These are phyloP conservation scores for Pythium brassicae DNA, from an alignment of 352 stramenopile genomes.

Conservation along the genomic window DNA sequence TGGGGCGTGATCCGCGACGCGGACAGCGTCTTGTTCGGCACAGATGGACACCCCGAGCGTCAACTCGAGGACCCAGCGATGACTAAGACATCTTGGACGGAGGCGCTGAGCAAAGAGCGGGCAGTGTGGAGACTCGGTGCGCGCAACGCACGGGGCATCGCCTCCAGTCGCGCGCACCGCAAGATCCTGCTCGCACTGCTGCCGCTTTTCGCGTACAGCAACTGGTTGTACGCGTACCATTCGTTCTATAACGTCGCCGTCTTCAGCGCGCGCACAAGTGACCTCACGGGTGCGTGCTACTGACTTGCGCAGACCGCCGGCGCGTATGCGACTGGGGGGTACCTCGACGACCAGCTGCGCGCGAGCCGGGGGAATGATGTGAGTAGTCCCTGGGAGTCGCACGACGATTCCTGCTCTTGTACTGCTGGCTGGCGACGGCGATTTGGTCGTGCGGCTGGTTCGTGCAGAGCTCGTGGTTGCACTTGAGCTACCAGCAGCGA, in stretches of 20 bases:
- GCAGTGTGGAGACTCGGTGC: neutral
- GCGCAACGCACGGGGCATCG: neutral
- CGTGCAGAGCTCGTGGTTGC: slow-evolving; percentile 16
- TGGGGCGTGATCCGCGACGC: slow-evolving; percentile 32
- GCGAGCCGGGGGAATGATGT: neutral
- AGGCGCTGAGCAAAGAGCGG: neutral
- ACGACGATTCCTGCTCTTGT: slow-evolving; percentile 4
- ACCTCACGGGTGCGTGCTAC: slow-evolving; percentile 33
- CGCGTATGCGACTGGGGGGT: slow-evolving; percentile 21
- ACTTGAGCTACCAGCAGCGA: slow-evolving; percentile 16
- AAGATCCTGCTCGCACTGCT: slow-evolving; percentile 24
- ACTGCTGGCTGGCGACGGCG: slow-evolving; percentile 20
- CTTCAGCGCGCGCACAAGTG: slow-evolving; percentile 39
- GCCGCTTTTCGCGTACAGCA: slow-evolving; percentile 53
- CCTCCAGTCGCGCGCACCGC: neutral
- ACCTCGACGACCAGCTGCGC: slow-evolving; percentile 19
- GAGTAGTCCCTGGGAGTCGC: neutral
- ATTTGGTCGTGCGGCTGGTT: slow-evolving; percentile 40
- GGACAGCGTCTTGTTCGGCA: slow-evolving; percentile 8
- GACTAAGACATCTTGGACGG: too few species aligned
- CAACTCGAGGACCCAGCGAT: too few species aligned
- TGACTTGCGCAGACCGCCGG: slow-evolving; percentile 42
- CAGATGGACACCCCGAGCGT: too few species aligned
- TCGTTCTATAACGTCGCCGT: slow-evolving; percentile 41
- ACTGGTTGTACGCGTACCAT: slow-evolving; percentile 72